Conservation (phyloP, 164 flowering plant species). For the Sedum album region DNA sequence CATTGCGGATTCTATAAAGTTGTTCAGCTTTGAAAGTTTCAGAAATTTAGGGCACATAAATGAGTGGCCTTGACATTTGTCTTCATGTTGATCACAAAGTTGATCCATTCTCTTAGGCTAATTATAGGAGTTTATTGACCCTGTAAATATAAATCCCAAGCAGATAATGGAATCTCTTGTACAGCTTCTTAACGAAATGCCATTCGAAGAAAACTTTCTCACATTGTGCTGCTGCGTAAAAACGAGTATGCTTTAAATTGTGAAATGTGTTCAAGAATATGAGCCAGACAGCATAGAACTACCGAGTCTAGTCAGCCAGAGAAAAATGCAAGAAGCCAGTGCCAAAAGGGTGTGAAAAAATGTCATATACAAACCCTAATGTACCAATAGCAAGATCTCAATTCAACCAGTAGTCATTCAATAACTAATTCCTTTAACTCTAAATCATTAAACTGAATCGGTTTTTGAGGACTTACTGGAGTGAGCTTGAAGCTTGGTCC, state of each 20-base stretch:
- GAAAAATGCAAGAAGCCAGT: slow-evolving; percentile 58
- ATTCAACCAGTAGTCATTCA: too few relatives aligned
- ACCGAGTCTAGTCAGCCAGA: background rate
- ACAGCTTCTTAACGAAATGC: background rate
- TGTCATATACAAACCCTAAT: slow-evolving; percentile 13
- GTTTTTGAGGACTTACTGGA: too few relatives aligned
- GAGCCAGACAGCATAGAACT: slow-evolving; percentile 6
- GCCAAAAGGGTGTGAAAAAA: slow-evolving; percentile 67
- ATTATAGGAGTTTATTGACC: slow-evolving; percentile 9
- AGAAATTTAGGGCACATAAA: background rate
- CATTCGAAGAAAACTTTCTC: background rate
- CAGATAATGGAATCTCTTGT: background rate
- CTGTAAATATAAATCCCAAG: background rate
- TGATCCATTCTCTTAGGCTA: background rate
- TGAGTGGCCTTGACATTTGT: background rate
- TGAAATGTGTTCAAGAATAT: background rate
- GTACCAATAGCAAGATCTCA: too few relatives aligned
- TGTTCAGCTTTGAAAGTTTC: background rate
- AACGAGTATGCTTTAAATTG: background rate
- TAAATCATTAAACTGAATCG: too few relatives aligned
- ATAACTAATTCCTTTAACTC: too few relatives aligned
- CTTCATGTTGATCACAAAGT: background rate
- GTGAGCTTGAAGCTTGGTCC: too few relatives aligned
- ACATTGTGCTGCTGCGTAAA: background rate
- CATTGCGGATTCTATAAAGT: background rate